A percentile compares a stretch with the other conserved stretches of the same genome.
These are phyloP conservation scores for Dryas octopetala DNA, from an alignment of 306 rosid genomes.

Conservation along the genomic window DNA sequence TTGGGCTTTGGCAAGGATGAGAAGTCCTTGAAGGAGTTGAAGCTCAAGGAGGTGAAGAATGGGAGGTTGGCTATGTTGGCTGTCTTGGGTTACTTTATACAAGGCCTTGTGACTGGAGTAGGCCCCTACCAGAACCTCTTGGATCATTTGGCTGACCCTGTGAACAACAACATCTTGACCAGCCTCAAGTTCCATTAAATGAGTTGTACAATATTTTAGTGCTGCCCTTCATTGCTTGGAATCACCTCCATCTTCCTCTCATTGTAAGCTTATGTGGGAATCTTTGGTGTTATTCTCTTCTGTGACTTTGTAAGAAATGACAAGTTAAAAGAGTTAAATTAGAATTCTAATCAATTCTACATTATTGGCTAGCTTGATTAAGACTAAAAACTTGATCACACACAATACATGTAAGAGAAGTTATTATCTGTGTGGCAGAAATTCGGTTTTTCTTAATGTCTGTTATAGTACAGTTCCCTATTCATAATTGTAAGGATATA, in stretches of 20 bases:
- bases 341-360: not conserved
- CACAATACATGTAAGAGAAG: no score
- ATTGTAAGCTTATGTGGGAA: slow-evolving; percentile 35
- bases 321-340: slow-evolving; percentile 27
- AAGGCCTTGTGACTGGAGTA: slow-evolving; percentile 82
- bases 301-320: slow-evolving; percentile 38
- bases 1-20: slow-evolving; percentile 92
- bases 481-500: no score
- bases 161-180: slow-evolving; percentile 86
- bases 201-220: slow-evolving; percentile 9
- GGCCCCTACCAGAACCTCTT: slow-evolving; percentile 92
- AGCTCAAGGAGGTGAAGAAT: slow-evolving; percentile 92
- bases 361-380: not conserved
- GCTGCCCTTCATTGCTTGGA: slow-evolving; percentile 22
- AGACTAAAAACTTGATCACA: no score
- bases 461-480: no score
- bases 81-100: slow-evolving; percentile 76
- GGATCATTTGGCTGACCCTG: slow-evolving; percentile 88
- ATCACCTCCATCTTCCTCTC: slow-evolving; percentile 20
- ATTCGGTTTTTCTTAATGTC: no score
- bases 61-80: slow-evolving; percentile 98
- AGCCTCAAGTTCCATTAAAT: slow-evolving; percentile 81
- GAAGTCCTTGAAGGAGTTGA: slow-evolving; percentile 77
- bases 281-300: slow-evolving; percentile 19
- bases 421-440: no score